Evolutionary conservation across 371 early-diverging fungal genomes (phyloP).

Genomic region (Haplosporangium sp.): DNA sequence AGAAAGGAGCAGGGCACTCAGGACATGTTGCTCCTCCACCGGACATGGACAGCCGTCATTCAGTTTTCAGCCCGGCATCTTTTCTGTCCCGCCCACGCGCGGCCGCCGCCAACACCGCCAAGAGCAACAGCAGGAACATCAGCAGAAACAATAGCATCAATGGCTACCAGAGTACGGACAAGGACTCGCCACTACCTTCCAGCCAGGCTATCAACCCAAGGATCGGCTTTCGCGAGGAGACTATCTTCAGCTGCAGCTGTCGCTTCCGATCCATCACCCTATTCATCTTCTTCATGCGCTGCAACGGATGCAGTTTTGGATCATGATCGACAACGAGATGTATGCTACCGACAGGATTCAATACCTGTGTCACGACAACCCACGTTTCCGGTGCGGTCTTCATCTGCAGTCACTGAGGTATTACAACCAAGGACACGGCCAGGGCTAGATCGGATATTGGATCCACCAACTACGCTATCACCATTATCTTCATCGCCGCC

Average conservation of each 20-base stretch:
- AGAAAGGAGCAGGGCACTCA: neutral
- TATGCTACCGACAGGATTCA: neutral
- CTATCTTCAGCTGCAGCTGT: conserved; percentile 12
- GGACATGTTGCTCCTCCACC: conserved; percentile 8
- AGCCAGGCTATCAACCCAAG: too few species aligned
- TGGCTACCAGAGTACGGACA: neutral
- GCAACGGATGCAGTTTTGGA: neutral
- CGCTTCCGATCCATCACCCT: conserved; percentile 9
- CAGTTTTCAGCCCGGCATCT: conserved; percentile 49
- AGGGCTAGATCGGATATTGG: too few species aligned
- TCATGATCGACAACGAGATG: neutral
- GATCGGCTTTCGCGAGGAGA: neutral
- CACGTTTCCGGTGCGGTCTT: too few species aligned
- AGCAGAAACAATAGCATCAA: neutral
- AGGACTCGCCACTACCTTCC: too few species aligned
- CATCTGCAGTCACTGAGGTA: neutral
- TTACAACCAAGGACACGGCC: neutral
- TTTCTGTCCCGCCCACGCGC: conserved; percentile 42
- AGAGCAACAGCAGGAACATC: neutral
- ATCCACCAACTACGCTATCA: neutral
- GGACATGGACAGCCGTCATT: conserved; percentile 43
- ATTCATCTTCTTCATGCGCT: neutral
- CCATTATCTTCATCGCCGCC: conserved; percentile 2
- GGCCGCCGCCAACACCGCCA: neutral
- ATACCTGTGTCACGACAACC: too few species aligned